phyloP scores from a whole-genome alignment of 1,284 basidiomycete genomes.

The Fomitiporia mediterranea region DNA sequence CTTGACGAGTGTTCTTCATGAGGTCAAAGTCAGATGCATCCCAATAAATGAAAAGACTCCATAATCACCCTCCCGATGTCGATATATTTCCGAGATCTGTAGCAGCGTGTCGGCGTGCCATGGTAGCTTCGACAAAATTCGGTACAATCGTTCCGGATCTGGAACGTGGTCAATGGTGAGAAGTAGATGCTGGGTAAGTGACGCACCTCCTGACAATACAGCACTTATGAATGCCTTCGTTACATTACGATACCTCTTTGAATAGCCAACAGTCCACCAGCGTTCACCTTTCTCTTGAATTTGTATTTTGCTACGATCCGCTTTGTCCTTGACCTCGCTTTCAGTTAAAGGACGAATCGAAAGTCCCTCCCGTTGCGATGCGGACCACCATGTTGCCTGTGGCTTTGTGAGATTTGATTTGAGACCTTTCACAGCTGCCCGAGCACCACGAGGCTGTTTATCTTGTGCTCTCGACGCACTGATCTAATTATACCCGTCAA shows the following conservation, averaged over 20 bases:
- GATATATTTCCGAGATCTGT: constrained; percentile 80
- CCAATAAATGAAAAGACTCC: too few relatives aligned
- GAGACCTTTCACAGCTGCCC: constrained; percentile 29
- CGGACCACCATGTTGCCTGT: constrained; percentile 57
- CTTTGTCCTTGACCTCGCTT: constrained; percentile 48
- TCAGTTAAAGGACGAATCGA: constrained; percentile 53
- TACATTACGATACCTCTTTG: constrained; percentile 73
- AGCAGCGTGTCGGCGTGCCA: constrained; percentile 92
- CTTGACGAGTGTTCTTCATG: constrained; percentile 72
- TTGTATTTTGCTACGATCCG: constrained; percentile 39
- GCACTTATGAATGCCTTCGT: constrained; percentile 78
- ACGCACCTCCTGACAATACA: constrained; percentile 74
- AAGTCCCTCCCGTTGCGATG: constrained; percentile 64
- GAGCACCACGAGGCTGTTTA: constrained; percentile 27
- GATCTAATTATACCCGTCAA: constrained; percentile 22
- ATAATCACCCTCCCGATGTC: constrained; percentile 79
- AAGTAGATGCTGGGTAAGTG: not conserved
- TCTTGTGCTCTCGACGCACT: constrained; percentile 29
- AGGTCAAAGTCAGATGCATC: not conserved
- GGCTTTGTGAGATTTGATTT: constrained; percentile 61
- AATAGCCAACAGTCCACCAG: constrained; percentile 87
- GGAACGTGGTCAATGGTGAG: constrained; percentile 6
- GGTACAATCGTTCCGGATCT: constrained; percentile 69
- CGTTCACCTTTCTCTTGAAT: constrained; percentile 48
- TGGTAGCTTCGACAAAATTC: constrained; percentile 51